A percentile compares a stretch with the other conserved stretches of the same genome.
Conservation (phyloP, 2,329 filamentous ascomycete species). For the Colletotrichum spinosum region DNA sequence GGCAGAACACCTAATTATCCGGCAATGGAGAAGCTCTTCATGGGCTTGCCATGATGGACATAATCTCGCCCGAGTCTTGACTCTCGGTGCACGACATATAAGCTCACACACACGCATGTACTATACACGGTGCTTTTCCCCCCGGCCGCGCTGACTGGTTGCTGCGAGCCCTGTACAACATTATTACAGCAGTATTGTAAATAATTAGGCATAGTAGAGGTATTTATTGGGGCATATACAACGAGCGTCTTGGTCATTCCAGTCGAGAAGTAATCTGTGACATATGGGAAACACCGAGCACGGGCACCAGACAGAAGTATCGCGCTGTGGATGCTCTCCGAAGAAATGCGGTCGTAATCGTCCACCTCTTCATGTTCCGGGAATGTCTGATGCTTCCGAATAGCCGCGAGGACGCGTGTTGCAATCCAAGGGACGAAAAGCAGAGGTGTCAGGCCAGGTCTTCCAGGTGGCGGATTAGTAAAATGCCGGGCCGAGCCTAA, state of each 20-base stretch:
- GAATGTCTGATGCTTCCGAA: slow-evolving; percentile 6
- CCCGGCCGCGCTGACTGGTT: slow-evolving; percentile 9
- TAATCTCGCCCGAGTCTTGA: slow-evolving; percentile 4
- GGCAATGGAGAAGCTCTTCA: slow-evolving; percentile 37
- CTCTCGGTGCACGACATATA: slow-evolving; percentile 13
- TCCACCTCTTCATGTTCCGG: not conserved
- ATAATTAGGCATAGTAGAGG: slow-evolving; percentile 35
- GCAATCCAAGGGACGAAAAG: slow-evolving; percentile 15
- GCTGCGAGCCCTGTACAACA: slow-evolving; percentile 17
- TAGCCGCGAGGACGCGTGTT: not conserved
- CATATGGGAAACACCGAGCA: too few species aligned
- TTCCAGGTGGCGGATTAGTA: slow-evolving; percentile 31
- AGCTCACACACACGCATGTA: not conserved
- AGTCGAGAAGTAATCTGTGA: too few species aligned
- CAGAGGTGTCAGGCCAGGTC: slow-evolving; percentile 20
- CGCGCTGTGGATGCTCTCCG: too few species aligned
- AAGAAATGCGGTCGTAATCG: too few species aligned
- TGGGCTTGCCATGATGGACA: slow-evolving; percentile 32
- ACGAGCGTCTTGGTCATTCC: not conserved
- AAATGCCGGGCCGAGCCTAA: slow-evolving; percentile 30
- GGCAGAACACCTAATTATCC: slow-evolving; percentile 37
- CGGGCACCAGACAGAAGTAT: too few species aligned
- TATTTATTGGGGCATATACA: slow-evolving; percentile 2
- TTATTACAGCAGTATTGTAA: slow-evolving; percentile 14
- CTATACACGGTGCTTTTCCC: slow-evolving; percentile 2